A percentile compares a stretch with the other conserved stretches of the same genome.
Conservation (phyloP, 2,329 filamentous ascomycete species). For the Fusarium sp. region DNA sequence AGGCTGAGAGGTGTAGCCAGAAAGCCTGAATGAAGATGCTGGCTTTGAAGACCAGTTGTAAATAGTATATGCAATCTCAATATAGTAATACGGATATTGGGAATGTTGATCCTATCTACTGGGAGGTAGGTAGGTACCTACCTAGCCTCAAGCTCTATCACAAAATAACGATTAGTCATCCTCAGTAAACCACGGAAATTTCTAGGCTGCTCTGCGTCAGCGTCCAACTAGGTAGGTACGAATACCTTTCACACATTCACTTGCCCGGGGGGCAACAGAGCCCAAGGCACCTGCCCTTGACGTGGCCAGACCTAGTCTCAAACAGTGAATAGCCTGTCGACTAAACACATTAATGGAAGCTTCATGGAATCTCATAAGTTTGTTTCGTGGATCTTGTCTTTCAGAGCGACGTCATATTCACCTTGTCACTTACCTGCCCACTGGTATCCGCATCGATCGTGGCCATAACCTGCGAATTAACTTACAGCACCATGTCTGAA, state of each 20-base stretch:
- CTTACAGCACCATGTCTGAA: slow-evolving; percentile 39
- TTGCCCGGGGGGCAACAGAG: slow-evolving; percentile 24
- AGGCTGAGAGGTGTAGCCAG: slow-evolving; percentile 63
- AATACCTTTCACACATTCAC: slow-evolving; percentile 15
- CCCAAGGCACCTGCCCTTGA: slow-evolving; percentile 46
- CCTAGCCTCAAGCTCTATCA: neutral
- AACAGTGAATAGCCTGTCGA: neutral
- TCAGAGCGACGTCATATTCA: slow-evolving; percentile 15
- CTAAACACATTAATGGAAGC: neutral
- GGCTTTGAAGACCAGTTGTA: neutral
- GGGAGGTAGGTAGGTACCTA: no score
- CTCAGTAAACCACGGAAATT: slow-evolving; percentile 31
- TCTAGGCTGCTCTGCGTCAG: slow-evolving; percentile 44
- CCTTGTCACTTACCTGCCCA: neutral
- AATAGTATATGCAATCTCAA: neutral
- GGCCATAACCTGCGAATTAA: slow-evolving; percentile 14
- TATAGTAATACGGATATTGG: neutral
- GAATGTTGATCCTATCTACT: neutral
- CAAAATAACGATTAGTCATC: slow-evolving; percentile 42
- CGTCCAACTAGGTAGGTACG: slow-evolving; percentile 3
- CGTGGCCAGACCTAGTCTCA: slow-evolving; percentile 30
- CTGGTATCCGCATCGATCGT: slow-evolving; percentile 14
- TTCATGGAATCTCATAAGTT: neutral
- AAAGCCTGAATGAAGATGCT: slow-evolving; percentile 48
- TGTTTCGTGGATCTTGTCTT: neutral